Evolutionary conservation across 176 grass and related monocot genomes (phyloP), one percentile per base, ranked within the genome.

Genomic region (Raddia distichophylla): DNA sequence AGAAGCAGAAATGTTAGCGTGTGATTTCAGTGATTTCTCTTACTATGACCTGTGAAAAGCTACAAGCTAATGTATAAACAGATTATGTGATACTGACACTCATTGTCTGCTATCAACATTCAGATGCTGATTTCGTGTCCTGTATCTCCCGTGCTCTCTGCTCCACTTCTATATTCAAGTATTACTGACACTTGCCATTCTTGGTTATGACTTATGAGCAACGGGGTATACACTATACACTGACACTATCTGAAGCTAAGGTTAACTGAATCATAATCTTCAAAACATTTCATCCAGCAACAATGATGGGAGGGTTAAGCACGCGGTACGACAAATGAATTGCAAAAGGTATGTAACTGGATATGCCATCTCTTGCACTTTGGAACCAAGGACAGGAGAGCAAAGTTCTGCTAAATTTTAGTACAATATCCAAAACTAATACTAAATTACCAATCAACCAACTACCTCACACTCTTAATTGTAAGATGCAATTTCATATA

Each of bases 401-500:
- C 11, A 45, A 68, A 73, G 54, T 63, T 14, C 10, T 48, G 47
- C 69, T 34, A 44, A 22, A 80, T 17, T 74, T 50, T 13, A 27
- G 69, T 61, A 69, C 68, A 90, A 51, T 62, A 69, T 63, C 67
- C 44, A 79, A 82, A 86, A 86, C 60, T 43, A 86, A 67, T 79
- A 82, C 71, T 71, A 35, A 75, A 58, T 89, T 54, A 76, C 77
- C 33, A 69, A 49, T 56, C 42, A 35, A 54, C 77, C 64, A 85
- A 80, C 50, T 71, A 58, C 82, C 10, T 27, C 49, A 82, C 73
- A 86, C 33, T 73, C 8, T 65, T 19, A 78, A 5, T 65, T 82
- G 10, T 37, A 89, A 58, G 33, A 59, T 67, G 55, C 78, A 81
- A 68, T 71, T 67, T 54, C 60, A 86, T 90, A 90, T 79, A 86